These are phyloP conservation scores for Phytophthora ramorum DNA, from an alignment of 352 stramenopile genomes.

Conservation along the genomic window DNA sequence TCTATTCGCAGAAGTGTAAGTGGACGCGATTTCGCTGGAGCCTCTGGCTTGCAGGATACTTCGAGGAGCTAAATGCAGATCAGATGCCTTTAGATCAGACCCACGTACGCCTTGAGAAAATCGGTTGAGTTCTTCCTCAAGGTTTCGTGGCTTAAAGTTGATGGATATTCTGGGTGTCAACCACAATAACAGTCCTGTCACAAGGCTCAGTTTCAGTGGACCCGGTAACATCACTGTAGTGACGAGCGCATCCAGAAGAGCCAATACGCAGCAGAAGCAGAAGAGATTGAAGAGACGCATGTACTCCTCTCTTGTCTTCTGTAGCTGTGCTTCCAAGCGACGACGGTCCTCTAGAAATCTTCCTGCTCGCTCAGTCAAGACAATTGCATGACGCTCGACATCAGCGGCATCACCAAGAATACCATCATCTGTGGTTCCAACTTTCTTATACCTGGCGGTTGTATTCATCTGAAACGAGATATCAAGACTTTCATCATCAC, in stretches of 20 bases:
- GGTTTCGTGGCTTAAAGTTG: conserved; percentile 36
- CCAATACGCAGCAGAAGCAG: conserved; percentile 45
- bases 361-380: conserved; percentile 8
- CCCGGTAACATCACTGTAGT: conserved; percentile 34
- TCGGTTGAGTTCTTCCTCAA: conserved; percentile 14
- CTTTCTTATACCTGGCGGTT: conserved; percentile 33
- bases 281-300: conserved; percentile 43
- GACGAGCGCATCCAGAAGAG: conserved; percentile 41
- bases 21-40: not conserved
- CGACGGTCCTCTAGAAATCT: conserved; percentile 28
- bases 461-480: conserved; percentile 30
- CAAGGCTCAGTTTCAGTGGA: conserved; percentile 45
- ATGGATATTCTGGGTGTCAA: conserved; percentile 50
- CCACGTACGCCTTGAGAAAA: conserved; percentile 9
- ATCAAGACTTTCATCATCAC: conserved; percentile 1
- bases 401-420: not conserved
- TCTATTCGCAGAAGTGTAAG: conserved; percentile 20
- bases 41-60: not conserved
- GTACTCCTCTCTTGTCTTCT: conserved; percentile 37
- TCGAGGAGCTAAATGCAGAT: conserved; percentile 12
- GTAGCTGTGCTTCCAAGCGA: conserved; percentile 33
- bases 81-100: not conserved
- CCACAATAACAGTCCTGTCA: conserved; percentile 45
- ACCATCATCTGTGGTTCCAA: conserved; percentile 11
- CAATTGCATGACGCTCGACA: conserved; percentile 23